phyloP scores from a whole-genome alignment of 805 yeast species.

The Candida saitoana region DNA sequence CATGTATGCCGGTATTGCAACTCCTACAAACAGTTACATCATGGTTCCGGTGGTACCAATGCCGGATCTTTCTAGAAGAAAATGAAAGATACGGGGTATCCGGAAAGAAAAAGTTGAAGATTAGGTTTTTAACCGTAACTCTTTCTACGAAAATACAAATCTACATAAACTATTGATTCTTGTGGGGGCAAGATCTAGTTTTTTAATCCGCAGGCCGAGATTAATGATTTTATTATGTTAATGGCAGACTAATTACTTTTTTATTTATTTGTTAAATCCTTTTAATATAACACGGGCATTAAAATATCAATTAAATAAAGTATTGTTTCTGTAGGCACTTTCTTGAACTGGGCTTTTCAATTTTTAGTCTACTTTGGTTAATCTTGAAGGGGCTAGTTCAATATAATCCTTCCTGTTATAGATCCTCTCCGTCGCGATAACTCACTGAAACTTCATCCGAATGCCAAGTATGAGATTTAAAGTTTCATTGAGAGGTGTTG shows the following conservation, averaged over 20 bases:
- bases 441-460: too few species aligned
- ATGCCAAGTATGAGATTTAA: background rate
- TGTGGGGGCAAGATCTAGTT: background rate
- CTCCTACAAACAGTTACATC: slow-evolving; percentile 57
- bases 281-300: background rate
- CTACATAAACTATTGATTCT: background rate
- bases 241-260: background rate
- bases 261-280: background rate
- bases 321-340: too few species aligned
- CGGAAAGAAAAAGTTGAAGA: too few species aligned
- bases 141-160: too few species aligned
- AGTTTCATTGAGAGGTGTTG: background rate
- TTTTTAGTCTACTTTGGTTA: too few species aligned
- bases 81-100: background rate
- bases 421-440: too few species aligned
- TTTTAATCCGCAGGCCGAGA: background rate
- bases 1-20: slow-evolving; percentile 60
- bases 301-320: background rate
- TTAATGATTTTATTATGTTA: background rate
- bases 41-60: slow-evolving; percentile 45
- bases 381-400: too few species aligned
- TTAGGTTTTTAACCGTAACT: too few species aligned
- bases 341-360: too few species aligned
- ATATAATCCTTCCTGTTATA: too few species aligned
- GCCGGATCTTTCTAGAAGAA: slow-evolving; percentile 6